Evolutionary conservation across 257 asterid species (phyloP), one percentile per base, ranked within the genome.

Genomic region (Nicotiana paniculata): DNA sequence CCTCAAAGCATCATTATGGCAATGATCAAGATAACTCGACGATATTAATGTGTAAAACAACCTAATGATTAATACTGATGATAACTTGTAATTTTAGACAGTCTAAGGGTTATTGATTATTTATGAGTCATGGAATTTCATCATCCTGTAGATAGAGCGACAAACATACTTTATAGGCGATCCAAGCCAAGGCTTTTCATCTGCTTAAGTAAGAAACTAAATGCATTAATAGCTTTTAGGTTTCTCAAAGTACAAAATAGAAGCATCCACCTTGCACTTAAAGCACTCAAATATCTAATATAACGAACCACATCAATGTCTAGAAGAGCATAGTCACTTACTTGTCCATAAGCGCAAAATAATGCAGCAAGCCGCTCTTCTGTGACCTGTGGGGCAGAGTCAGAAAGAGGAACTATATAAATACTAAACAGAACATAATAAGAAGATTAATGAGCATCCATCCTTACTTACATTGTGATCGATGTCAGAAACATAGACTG

Each of bases 281-380:
- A 75, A 75, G 48, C 80, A 28, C 28, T 28, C 63, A 75, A 28
- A 13, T 16, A 75, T 51, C 64, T 28, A 51, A 53, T 28, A 28
- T 28, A 28, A 53, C 16, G 80, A 53, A 51, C 4, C 64, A 75
- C 46, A 75, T 3, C 46, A 51, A 51, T 51, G 46, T 51, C 28
- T 15, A 53, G 64, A 75, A 51, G 46, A 75, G 48, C 28, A 51
- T 57, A 81, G 63, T n/a, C 75, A 89, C 97, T 86, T 91, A 93
- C 98, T 89, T 88, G 98, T 75, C 98, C 98, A 89, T 87, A 95
- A 85, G 87, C 80, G 81, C 94, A 88, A 89, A 95, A 95, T 80
- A 95, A 83, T 66, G 86, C 96, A 83, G 98, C 98, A 77, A 95
- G 97, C 87, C 86, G 93, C 90, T 95, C 98, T 89, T 93, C 98